Evolutionary conservation across 2,329 filamentous ascomycete genomes (phyloP).

Genomic region (Pyrenophora graminea): DNA sequence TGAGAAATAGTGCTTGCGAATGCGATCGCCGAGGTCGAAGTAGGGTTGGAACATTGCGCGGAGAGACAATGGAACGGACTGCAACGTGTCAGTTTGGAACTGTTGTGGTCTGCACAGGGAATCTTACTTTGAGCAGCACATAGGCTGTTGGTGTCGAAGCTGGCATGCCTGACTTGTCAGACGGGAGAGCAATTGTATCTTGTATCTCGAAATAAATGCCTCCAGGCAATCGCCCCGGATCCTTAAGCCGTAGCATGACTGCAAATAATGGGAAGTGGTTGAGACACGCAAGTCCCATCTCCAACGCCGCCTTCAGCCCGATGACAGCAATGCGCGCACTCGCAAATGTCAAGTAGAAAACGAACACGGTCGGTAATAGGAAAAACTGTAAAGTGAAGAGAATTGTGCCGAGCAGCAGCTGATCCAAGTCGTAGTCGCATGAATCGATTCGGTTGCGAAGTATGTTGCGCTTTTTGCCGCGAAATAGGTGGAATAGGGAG

Average conservation of each 20-base stretch:
- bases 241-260: constrained; percentile 92
- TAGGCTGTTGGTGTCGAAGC: constrained; percentile 69
- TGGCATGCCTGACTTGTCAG: constrained; percentile 45
- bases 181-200: constrained; percentile 61
- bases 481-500: constrained; percentile 97
- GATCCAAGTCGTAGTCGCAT: constrained; percentile 97
- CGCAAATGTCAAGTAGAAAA: constrained; percentile 97
- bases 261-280: constrained; percentile 99
- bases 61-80: constrained; percentile 83
- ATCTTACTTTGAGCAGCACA: constrained; percentile 77
- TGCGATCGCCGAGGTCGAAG: constrained; percentile 88
- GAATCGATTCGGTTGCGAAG: constrained; percentile 97
- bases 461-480: constrained; percentile 96
- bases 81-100: not conserved
- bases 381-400: constrained; percentile 96
- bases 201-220: constrained; percentile 90
- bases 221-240: constrained; percentile 84
- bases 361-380: constrained; percentile 87
- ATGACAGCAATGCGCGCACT: constrained; percentile 95
- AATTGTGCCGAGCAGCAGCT: constrained; percentile 93
- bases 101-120: not conserved
- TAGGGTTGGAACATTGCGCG: constrained; percentile 97
- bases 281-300: constrained; percentile 88
- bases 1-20: constrained; percentile 93
- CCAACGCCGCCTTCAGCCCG: constrained; percentile 83